A percentile compares a stretch with the other conserved stretches of the same genome.
Conservation (phyloP, 768 basidiomycete species). For the Lactarius deliciosus region DNA sequence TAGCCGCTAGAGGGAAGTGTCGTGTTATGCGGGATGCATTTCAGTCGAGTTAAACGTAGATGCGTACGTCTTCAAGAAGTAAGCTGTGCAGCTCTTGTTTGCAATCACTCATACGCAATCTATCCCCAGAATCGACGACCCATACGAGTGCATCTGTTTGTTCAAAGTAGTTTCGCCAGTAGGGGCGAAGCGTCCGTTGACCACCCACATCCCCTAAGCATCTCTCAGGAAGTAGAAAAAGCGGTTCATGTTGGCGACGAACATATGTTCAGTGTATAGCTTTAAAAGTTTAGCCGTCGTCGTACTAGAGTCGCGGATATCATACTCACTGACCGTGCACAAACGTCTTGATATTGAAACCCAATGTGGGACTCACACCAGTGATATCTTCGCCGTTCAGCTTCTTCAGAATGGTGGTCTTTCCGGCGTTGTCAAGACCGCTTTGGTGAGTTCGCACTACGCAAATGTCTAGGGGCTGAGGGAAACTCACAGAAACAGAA, state of each 20-base stretch:
- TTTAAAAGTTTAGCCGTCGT: slow-evolving; percentile 32
- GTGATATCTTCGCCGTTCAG: slow-evolving; percentile 90
- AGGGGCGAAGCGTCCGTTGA: slow-evolving; percentile 91
- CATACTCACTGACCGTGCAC: slow-evolving; percentile 74
- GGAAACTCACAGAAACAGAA: slow-evolving; percentile 80
- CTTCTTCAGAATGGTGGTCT: slow-evolving; percentile 97
- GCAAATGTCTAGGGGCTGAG: slow-evolving; percentile 2
- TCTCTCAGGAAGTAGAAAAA: slow-evolving; percentile 1
- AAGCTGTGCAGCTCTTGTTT: slow-evolving; percentile 82
- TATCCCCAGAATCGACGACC: slow-evolving; percentile 97
- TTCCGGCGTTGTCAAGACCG: slow-evolving; percentile 97
- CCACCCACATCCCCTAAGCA: slow-evolving; percentile 94
- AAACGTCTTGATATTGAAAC: slow-evolving; percentile 99
- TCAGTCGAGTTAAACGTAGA: slow-evolving; percentile 2
- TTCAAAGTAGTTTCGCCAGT: slow-evolving; percentile 99
- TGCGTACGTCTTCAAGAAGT: slow-evolving; percentile 82
- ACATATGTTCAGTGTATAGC: slow-evolving; percentile 83
- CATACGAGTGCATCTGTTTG: slow-evolving; percentile 97
- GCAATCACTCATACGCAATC: slow-evolving; percentile 88
- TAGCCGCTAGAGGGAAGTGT: slow-evolving; percentile 59
- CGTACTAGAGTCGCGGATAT: not conserved
- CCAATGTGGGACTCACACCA: slow-evolving; percentile 88
- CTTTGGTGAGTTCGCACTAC: slow-evolving; percentile 43
- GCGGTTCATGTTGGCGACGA: slow-evolving; percentile 32
- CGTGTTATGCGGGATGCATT: not conserved